These are phyloP conservation scores for Hericium coralloides DNA, from an alignment of 768 basidiomycete species.

Conservation along the genomic window DNA sequence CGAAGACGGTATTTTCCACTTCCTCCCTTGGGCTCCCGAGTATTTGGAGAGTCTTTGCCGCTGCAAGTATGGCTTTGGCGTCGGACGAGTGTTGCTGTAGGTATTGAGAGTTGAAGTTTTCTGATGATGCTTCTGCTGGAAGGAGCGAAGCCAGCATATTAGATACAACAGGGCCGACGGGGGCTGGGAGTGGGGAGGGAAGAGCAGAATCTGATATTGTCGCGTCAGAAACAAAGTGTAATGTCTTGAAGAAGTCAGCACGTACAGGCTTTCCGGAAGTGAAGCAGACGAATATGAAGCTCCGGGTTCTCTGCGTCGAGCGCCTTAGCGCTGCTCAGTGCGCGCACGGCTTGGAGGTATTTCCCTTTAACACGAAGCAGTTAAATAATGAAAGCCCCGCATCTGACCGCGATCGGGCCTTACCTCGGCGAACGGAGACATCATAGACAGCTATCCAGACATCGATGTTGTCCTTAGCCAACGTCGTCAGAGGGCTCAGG, in stretches of 20 bases:
- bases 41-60: slow-evolving; percentile 44
- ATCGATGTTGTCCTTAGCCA: slow-evolving; percentile 46
- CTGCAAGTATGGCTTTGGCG: slow-evolving; percentile 48
- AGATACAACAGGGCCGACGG: slow-evolving; percentile 41
- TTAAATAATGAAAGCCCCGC: not conserved
- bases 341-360: slow-evolving; percentile 67
- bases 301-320: slow-evolving; percentile 52
- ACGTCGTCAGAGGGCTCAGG: slow-evolving; percentile 49
- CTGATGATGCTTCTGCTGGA: slow-evolving; percentile 47
- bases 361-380: slow-evolving; percentile 43
- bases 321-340: slow-evolving; percentile 47
- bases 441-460: slow-evolving; percentile 74
- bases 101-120: slow-evolving; percentile 67
- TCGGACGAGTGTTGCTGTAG: slow-evolving; percentile 52
- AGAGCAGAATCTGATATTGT: slow-evolving; percentile 33
- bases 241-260: not conserved
- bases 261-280: slow-evolving; percentile 51
- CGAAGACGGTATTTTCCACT: slow-evolving; percentile 51
- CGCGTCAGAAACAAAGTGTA: not conserved
- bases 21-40: slow-evolving; percentile 46
- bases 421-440: slow-evolving; percentile 75
- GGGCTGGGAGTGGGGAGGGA: slow-evolving; percentile 32
- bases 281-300: slow-evolving; percentile 61
- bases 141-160: slow-evolving; percentile 42
- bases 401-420: slow-evolving; percentile 19